Base-by-base conservation (phyloP, 2,329 filamentous ascomycete species). In the Fusarium oligoseptatum region DNA sequence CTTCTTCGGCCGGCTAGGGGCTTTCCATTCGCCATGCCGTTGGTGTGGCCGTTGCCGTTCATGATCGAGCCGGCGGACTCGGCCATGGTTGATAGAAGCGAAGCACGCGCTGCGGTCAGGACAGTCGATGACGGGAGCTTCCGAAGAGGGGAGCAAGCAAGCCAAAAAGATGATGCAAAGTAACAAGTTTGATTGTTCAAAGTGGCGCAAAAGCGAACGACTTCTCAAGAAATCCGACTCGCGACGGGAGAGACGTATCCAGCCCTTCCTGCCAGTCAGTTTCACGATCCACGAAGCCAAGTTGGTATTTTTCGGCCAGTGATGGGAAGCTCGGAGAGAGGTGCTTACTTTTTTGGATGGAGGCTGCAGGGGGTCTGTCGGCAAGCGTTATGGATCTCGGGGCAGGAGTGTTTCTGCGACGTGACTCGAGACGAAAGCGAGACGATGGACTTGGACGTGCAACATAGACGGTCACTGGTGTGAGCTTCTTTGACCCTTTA, bases 21-120 rank as follows among this genome's bases (percentile, higher is more conserved):
- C 57, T 83, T 80, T 63, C 79, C 79, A 64, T 81, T 82, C 15
- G 66, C 41, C 60, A 79, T 80, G 60, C 77, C 79, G 67, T 82
- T 82, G 52, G 80, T 73, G 60, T 83, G 81, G 75, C 86, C 84
- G 77, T 85, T 88, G 69, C 81, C 80, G 45, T 80, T 78, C 81
- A 82, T 79, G 64, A 78, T 74, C 64, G 76, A 76, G 76, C 78
- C 78, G 68, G 74, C 78, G 66, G 81, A 71, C 76, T 82, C 79
- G 73, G 78, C 81, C 84, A 85, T 85, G 76, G 74, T 74, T 77
- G 76, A 52, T 62, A 68, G 60, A 66, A 41, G 65, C 70, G 60
- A 66, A 41, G 65, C 70, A 63, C 73, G 66, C 70, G 64, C 67
- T 68, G 72, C 60, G 68, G 55, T 74, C 66, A 68, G 39, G 67